phyloP scores from a whole-genome alignment of 2,329 filamentous ascomycete genomes.

The Didymella sp. region DNA sequence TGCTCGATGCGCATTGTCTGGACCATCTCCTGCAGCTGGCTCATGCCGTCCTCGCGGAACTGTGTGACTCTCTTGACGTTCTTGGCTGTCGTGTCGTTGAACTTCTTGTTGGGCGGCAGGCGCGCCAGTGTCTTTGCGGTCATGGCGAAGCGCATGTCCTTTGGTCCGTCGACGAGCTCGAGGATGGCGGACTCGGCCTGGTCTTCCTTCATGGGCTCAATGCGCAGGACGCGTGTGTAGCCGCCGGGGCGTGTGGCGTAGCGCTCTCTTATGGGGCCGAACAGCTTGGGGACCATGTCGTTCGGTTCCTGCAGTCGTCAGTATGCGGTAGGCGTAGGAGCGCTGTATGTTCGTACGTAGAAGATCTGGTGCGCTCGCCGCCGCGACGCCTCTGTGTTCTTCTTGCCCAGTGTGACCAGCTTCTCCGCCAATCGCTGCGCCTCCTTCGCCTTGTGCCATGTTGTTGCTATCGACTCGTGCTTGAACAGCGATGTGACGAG shows the following conservation, averaged over 20 bases:
- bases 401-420: constrained; percentile 91
- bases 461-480: constrained; percentile 92
- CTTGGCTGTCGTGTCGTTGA: constrained; percentile 74
- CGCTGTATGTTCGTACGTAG: constrained; percentile 70
- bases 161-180: constrained; percentile 91
- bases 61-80: constrained; percentile 86
- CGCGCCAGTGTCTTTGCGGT: constrained; percentile 84
- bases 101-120: constrained; percentile 59
- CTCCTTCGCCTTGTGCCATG: constrained; percentile 97
- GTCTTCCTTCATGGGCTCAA: constrained; percentile 86
- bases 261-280: constrained; percentile 79
- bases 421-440: constrained; percentile 93
- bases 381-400: constrained; percentile 82
- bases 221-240: constrained; percentile 92
- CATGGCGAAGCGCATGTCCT: constrained; percentile 93
- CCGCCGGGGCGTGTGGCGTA: constrained; percentile 83
- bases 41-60: constrained; percentile 71
- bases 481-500: constrained; percentile 93
- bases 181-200: constrained; percentile 90
- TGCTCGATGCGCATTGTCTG: constrained; percentile 45
- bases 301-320: constrained; percentile 65
- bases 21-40: constrained; percentile 70
- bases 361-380: constrained; percentile 80
- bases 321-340: constrained; percentile 19
- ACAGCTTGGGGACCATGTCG: constrained; percentile 81